phyloP scores from a whole-genome alignment of 441 rosid genomes.

The Daphne laureola region DNA sequence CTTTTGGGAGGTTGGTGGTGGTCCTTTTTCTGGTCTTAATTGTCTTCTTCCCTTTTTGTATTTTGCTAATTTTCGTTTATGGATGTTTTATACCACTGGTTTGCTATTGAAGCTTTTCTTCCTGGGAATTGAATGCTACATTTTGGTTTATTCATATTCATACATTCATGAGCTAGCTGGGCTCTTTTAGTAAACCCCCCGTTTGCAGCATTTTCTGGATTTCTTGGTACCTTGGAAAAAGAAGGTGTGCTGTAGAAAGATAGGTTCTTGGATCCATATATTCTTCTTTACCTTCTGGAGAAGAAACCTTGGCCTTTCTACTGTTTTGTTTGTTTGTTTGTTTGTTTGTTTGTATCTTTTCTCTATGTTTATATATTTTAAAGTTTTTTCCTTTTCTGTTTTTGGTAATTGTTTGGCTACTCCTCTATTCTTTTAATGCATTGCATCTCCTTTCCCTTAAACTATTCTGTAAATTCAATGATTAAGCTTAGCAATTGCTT shows the following conservation, averaged over 20 bases:
- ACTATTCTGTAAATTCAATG: slow-evolving; percentile 30
- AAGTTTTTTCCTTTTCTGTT: too few relatives aligned
- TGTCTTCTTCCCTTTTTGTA: neutral
- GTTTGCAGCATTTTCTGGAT: neutral
- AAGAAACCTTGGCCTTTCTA: slow-evolving; percentile 22
- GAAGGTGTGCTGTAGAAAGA: slow-evolving; percentile 4
- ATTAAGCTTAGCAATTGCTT: slow-evolving; percentile 27
- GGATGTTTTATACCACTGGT: too few relatives aligned
- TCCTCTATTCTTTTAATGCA: slow-evolving; percentile 18
- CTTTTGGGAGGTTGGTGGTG: slow-evolving; percentile 2
- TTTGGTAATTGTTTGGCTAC: neutral
- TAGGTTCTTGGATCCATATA: slow-evolving; percentile 11
- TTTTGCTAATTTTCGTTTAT: too few relatives aligned
- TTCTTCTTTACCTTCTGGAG: slow-evolving; percentile 18
- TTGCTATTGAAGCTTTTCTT: too few relatives aligned
- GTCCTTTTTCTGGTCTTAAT: slow-evolving; percentile 6
- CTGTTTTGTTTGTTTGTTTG: slow-evolving; percentile 5
- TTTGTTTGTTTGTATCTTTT: slow-evolving; percentile 3
- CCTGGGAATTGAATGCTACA: too few relatives aligned
- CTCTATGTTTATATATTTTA: too few relatives aligned
- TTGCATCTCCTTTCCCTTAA: slow-evolving; percentile 24
- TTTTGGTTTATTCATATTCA: too few relatives aligned
- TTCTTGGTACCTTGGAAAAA: neutral
- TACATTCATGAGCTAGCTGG: too few relatives aligned
- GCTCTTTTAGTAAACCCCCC: too few relatives aligned